Evolutionary conservation across 2,329 filamentous ascomycete genomes (phyloP).

Genomic region (Macrophomina phaseolina): DNA sequence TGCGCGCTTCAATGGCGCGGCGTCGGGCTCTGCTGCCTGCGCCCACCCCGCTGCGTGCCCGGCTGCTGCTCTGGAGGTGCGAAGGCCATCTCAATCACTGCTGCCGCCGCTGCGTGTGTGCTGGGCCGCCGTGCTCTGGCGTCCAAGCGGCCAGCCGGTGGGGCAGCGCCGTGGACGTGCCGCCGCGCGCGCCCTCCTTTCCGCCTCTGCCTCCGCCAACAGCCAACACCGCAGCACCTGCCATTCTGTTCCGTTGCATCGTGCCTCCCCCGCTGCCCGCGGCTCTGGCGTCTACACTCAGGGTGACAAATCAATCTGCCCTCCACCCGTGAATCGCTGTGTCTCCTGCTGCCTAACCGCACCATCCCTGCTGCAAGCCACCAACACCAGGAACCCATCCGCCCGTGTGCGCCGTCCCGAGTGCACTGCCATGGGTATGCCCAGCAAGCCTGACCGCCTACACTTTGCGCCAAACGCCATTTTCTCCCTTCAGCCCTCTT

Average conservation of each 20-base stretch:
- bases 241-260: neutral
- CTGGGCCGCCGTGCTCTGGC: neutral
- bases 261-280: neutral
- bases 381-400: constrained; percentile 17
- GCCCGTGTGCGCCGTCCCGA: constrained; percentile 2
- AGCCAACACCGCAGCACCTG: neutral
- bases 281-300: neutral
- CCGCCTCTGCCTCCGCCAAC: neutral
- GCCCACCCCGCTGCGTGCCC: neutral
- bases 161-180: constrained; percentile 11
- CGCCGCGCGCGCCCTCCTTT: constrained; percentile 5
- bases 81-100: neutral
- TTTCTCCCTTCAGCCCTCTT: neutral
- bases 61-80: neutral
- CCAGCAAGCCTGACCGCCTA: neutral
- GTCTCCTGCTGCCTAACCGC: constrained; percentile 14
- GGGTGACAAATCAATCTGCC: constrained; percentile 1
- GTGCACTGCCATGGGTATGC: constrained; percentile 6
- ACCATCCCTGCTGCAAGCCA: constrained; percentile 20
- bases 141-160: constrained; percentile 10
- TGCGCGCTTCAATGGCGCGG: neutral
- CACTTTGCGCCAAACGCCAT: constrained; percentile 12
- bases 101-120: constrained; percentile 4
- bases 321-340: constrained; percentile 3
- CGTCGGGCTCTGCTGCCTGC: neutral